A percentile compares a stretch with the other conserved stretches of the same genome.
phyloP scores from a whole-genome alignment of 2,329 filamentous ascomycete genomes.

The Sphaerulina populicola region DNA sequence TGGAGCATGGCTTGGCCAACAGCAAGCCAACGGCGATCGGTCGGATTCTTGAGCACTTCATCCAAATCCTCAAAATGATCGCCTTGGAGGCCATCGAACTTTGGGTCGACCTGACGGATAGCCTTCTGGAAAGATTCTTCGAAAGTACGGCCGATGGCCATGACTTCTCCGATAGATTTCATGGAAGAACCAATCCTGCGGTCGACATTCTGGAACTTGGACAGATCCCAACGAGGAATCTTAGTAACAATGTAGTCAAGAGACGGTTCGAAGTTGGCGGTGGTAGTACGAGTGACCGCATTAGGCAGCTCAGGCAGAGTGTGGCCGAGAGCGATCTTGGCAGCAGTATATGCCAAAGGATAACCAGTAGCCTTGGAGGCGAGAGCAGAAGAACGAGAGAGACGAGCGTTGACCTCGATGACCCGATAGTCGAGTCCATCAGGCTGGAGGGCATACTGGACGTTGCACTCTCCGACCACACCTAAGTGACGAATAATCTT shows the following conservation, averaged over 20 bases:
- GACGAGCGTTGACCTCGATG: slow-evolving; percentile 97
- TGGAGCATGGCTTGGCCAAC: slow-evolving; percentile 97
- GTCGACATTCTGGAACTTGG: slow-evolving; percentile 99
- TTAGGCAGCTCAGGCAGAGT: slow-evolving; percentile 93
- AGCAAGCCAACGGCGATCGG: slow-evolving; percentile 92
- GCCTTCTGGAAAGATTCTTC: slow-evolving; percentile 99
- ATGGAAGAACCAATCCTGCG: slow-evolving; percentile 94
- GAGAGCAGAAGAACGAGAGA: slow-evolving; percentile 91
- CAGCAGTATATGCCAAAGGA: slow-evolving; percentile 91
- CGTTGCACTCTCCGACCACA: slow-evolving; percentile 97
- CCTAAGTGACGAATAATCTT: slow-evolving; percentile 97
- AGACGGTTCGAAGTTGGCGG: slow-evolving; percentile 96
- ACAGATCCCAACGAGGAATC: slow-evolving; percentile 95
- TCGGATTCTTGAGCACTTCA: slow-evolving; percentile 81
- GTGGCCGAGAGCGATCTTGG: slow-evolving; percentile 95
- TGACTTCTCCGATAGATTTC: slow-evolving; percentile 98
- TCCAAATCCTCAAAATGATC: slow-evolving; percentile 92
- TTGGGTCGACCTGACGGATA: slow-evolving; percentile 90
- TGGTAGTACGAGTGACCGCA: slow-evolving; percentile 96
- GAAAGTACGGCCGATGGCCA: slow-evolving; percentile 97
- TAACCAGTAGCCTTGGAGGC: slow-evolving; percentile 98
- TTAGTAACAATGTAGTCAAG: slow-evolving; percentile 98
- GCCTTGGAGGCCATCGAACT: slow-evolving; percentile 86
- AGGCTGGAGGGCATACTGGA: slow-evolving; percentile 93
- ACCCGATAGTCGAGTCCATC: slow-evolving; percentile 97